Evolutionary conservation across 1,284 basidiomycete genomes (phyloP).

Genomic region (Lentinus polychrous): DNA sequence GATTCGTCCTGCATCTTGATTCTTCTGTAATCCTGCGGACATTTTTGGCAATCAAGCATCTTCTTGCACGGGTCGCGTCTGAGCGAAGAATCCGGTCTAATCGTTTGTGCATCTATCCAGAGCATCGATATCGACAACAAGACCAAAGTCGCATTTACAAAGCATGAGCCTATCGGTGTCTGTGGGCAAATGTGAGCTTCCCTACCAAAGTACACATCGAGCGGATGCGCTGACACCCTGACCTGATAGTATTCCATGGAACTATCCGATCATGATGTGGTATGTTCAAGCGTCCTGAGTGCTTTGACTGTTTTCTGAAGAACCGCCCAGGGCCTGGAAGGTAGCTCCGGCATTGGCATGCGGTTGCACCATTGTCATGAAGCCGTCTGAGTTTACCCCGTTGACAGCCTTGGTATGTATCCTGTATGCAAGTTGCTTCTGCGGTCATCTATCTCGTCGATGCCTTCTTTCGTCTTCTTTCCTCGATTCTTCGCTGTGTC

Average conservation of each 20-base stretch:
- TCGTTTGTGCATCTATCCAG: too few relatives aligned
- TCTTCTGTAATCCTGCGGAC: too few relatives aligned
- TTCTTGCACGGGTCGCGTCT: too few relatives aligned
- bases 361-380: constrained; percentile 86
- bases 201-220: constrained; percentile 6
- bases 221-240: background rate
- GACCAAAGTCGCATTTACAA: constrained; percentile 78
- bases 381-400: constrained; percentile 89
- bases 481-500: too few relatives aligned
- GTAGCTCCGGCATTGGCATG: constrained; percentile 85
- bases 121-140: constrained; percentile 78
- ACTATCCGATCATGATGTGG: constrained; percentile 92
- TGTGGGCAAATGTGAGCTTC: constrained; percentile 77
- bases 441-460: too few relatives aligned
- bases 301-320: background rate
- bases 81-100: too few relatives aligned
- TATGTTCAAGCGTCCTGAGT: constrained; percentile 23
- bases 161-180: constrained; percentile 91
- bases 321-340: constrained; percentile 72
- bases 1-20: too few relatives aligned
- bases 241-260: constrained; percentile 75
- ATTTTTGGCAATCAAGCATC: too few relatives aligned
- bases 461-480: too few relatives aligned
- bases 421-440: background rate
- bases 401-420: constrained; percentile 73